A percentile compares a stretch with the other conserved stretches of the same genome.
These are phyloP conservation scores for Tremella fuciformis DNA, from an alignment of 768 basidiomycete genomes.

Conservation along the genomic window DNA sequence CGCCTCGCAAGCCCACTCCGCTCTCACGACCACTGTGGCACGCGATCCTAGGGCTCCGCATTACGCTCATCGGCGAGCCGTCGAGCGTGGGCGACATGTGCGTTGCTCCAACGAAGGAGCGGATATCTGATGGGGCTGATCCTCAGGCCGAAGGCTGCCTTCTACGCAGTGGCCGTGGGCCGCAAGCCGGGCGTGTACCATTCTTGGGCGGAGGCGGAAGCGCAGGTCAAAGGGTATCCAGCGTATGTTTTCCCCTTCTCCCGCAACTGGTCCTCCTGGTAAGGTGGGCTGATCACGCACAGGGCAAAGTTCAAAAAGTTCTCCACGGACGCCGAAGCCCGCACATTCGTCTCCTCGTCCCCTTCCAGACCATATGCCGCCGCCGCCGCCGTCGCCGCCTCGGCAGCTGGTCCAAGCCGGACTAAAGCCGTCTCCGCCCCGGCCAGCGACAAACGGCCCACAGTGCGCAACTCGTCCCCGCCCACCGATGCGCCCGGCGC, in stretches of 20 bases:
- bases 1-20: too few species aligned
- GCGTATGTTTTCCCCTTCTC: conserved; percentile 38
- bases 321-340: conserved; percentile 59
- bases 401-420: conserved; percentile 7
- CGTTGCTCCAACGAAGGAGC: too few species aligned
- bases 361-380: conserved; percentile 12
- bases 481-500: conserved; percentile 3
- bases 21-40: too few species aligned
- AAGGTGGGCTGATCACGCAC: conserved; percentile 6
- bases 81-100: too few species aligned
- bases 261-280: background rate
- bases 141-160: conserved; percentile 55
- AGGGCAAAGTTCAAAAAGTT: conserved; percentile 70
- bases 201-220: conserved; percentile 71
- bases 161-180: conserved; percentile 73
- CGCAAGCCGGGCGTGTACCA: conserved; percentile 63
- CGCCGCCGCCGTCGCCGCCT: conserved; percentile 11
- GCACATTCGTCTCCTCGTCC: conserved; percentile 56
- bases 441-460: conserved; percentile 12
- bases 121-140: too few species aligned
- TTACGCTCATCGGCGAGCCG: too few species aligned
- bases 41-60: too few species aligned
- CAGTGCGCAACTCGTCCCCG: conserved; percentile 19
- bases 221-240: conserved; percentile 65
- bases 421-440: conserved; percentile 6